phyloP scores from a whole-genome alignment of 345 rosid genomes.

The Eucalyptus erythrocorys region DNA sequence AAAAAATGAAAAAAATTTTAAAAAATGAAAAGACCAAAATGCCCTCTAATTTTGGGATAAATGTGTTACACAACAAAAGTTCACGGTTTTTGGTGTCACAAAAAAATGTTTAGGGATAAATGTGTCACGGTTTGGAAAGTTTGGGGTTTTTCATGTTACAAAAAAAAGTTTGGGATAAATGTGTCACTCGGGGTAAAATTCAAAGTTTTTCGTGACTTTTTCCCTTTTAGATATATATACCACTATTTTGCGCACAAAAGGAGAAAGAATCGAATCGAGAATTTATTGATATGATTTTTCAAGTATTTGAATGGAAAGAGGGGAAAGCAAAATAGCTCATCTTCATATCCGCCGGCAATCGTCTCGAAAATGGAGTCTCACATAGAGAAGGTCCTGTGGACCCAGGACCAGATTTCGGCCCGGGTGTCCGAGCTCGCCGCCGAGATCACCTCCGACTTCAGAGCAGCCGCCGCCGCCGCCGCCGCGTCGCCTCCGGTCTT shows the following conservation, averaged over 20 bases:
- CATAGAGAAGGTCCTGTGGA: conserved; percentile 55
- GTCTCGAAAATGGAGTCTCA: conserved; percentile 28
- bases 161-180: no score
- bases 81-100: no score
- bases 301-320: not conserved
- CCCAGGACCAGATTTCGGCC: conserved; percentile 29
- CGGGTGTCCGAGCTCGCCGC: conserved; percentile 55
- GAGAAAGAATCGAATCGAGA: not conserved
- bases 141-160: no score
- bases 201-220: no score
- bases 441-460: conserved; percentile 38
- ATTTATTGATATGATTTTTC: not conserved
- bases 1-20: no score
- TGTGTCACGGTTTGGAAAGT: no score
- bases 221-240: no score
- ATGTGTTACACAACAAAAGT: no score
- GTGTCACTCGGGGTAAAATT: no score
- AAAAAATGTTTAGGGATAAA: no score
- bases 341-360: not conserved
- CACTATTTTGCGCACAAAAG: not conserved
- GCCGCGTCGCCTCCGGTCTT: conserved; percentile 44
- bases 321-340: not conserved
- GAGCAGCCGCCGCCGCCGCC: conserved; percentile 2
- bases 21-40: no score
- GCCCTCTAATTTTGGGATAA: no score